phyloP scores from a whole-genome alignment of 352 stramenopile species.

The Bremia lactucae region DNA sequence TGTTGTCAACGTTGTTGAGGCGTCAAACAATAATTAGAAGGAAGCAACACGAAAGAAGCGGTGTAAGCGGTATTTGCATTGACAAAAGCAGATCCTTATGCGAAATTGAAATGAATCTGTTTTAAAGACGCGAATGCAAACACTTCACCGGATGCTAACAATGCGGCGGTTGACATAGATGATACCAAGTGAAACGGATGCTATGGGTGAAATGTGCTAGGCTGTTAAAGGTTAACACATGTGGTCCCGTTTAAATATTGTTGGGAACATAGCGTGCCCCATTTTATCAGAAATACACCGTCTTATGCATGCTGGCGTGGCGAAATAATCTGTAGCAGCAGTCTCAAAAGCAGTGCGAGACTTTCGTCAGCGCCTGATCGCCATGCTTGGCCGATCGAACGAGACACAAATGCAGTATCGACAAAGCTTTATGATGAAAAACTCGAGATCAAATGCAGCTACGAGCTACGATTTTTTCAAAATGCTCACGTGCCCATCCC shows the following conservation, averaged over 20 bases:
- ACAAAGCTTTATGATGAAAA: slow-evolving; percentile 33
- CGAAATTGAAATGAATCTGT: neutral
- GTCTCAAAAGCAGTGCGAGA: slow-evolving; percentile 18
- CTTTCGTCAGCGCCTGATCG: slow-evolving; percentile 42
- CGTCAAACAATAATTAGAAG: slow-evolving; percentile 1
- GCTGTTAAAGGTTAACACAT: slow-evolving; percentile 42
- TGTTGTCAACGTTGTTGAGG: neutral
- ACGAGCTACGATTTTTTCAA: slow-evolving; percentile 64
- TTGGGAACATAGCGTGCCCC: slow-evolving; percentile 49
- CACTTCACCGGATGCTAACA: slow-evolving; percentile 8
- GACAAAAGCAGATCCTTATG: slow-evolving; percentile 5
- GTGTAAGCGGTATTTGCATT: slow-evolving; percentile 12
- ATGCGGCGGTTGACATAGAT: slow-evolving; percentile 22
- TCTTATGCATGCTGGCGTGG: neutral
- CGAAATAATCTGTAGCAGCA: slow-evolving; percentile 1
- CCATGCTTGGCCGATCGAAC: slow-evolving; percentile 44
- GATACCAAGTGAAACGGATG: slow-evolving; percentile 37
- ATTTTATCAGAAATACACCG: slow-evolving; percentile 21
- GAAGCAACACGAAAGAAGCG: slow-evolving; percentile 21
- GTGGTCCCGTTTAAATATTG: slow-evolving; percentile 37
- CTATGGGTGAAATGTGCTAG: slow-evolving; percentile 38
- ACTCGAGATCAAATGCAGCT: slow-evolving; percentile 45
- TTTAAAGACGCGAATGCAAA: slow-evolving; percentile 4
- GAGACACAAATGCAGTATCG: slow-evolving; percentile 30
- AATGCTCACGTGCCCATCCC: slow-evolving; percentile 32